Evolutionary conservation across 805 yeast species (phyloP), one percentile per base, ranked within the genome.

Genomic region (Debaryomyces maramus): DNA sequence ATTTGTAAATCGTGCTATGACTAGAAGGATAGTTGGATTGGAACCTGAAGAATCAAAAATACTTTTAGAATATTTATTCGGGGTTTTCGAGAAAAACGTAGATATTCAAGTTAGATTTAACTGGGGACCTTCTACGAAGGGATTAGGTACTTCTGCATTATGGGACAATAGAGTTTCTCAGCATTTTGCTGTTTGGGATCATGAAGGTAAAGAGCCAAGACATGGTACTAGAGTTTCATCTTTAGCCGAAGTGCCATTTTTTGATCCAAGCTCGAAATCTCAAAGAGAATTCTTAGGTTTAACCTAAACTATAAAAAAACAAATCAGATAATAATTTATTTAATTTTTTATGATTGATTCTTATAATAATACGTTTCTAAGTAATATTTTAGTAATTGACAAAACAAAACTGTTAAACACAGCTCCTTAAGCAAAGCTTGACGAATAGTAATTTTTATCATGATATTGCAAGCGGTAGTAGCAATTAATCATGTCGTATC

Each of bases 111-210:
- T 75, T 15, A 63, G 82, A 46, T 72, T 72, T 64, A 70, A 67
- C 46, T 76, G 82, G 82, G 59, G 63, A 43, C 63, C 70, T 34
- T 53, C 72, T 11, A 58, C 59, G 43, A 48, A 51, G 9, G 75
- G 75, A 4, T 56, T 55, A 14, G 78, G 78, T 22, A 72, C 79
- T 22, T 63, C 78, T 28, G 83, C 80, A 6, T 50, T 78, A 26
- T 79, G 84, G 83, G 84, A 80, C 50, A 80, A 79, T 65, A 64
- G 84, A 55, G 52, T 75, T 38, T 65, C 78, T 17, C 69, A 69
- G 40, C 86, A 80, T 60, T 61, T 64, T 41, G 80, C 81, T 9
- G 70, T 76, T n/a, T 65, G 71, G 61, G 81, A 75, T 48, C 72
- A 74, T 55, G 76, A 72, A 45, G 66, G 65, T 7, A 36, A 52